A percentile compares a stretch with the other conserved stretches of the same genome.
phyloP scores from a whole-genome alignment of 345 rosid species.

The Lepidium sativum region DNA sequence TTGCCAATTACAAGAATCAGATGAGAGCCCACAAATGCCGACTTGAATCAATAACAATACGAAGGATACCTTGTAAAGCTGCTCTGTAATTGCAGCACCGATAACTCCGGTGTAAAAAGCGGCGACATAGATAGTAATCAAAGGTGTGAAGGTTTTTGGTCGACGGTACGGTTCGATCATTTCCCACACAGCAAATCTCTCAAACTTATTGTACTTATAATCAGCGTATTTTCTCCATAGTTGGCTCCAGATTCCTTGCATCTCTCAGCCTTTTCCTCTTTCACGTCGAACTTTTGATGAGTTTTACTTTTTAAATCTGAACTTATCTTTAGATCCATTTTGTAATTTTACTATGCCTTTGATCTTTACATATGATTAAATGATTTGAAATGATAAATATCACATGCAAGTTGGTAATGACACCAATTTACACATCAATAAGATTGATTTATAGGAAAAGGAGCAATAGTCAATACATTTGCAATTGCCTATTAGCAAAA shows the following conservation, averaged over 20 bases:
- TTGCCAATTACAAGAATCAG: slow-evolving; percentile 6
- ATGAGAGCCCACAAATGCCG: background rate
- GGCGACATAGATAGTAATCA: slow-evolving; percentile 51
- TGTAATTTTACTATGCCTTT: too few species aligned
- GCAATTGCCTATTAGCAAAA: slow-evolving; percentile 3
- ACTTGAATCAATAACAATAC: background rate
- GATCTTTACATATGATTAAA: too few species aligned
- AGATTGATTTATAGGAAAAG: background rate
- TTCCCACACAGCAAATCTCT: slow-evolving; percentile 71
- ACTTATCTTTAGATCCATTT: background rate
- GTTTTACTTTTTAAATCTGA: background rate
- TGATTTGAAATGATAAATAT: too few species aligned
- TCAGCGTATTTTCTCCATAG: slow-evolving; percentile 89
- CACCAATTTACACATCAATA: background rate
- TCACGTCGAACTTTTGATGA: background rate
- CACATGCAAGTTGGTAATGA: too few species aligned
- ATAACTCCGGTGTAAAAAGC: slow-evolving; percentile 92
- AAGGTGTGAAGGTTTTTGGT: slow-evolving; percentile 75
- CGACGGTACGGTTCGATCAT: slow-evolving; percentile 76
- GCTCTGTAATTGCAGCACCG: slow-evolving; percentile 82
- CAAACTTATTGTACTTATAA: slow-evolving; percentile 60
- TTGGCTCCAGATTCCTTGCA: slow-evolving; percentile 51
- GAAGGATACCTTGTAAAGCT: slow-evolving; percentile 58
- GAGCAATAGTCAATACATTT: background rate
- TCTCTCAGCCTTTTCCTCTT: background rate